Percentiles rank a stretch among this genome's conserved stretches.
These are phyloP conservation scores for Spinacia oleracea DNA, from an alignment of 179 eudicot species.

Conservation along the genomic window DNA sequence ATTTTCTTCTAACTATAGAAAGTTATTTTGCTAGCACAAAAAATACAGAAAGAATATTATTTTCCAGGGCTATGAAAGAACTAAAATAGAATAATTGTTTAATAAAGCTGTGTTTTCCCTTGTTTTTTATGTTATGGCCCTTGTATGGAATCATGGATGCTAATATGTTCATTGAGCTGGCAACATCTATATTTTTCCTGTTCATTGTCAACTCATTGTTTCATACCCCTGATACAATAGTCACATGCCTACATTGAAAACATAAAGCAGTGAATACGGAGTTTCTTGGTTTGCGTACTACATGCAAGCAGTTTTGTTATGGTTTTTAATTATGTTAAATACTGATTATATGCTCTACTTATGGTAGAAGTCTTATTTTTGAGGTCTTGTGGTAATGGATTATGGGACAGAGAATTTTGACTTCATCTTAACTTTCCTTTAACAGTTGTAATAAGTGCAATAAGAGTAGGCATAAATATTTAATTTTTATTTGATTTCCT, in stretches of 20 bases:
- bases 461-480: not conserved
- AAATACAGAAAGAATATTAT: too few relatives aligned
- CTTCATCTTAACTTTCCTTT: not conserved
- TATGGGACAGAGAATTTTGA: not conserved
- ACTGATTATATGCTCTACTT: not conserved
- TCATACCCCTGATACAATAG: not conserved
- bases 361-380: not conserved
- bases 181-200: not conserved
- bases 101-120: not conserved
- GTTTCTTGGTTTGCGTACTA: not conserved
- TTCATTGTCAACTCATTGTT: not conserved
- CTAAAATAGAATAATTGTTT: not conserved
- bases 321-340: too few relatives aligned
- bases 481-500: not conserved
- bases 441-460: not conserved
- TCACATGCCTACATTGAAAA: not conserved
- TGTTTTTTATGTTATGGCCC: not conserved
- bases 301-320: not conserved
- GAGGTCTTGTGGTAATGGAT: conserved; percentile 1
- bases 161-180: not conserved
- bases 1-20: not conserved
- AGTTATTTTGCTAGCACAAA: not conserved
- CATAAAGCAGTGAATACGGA: not conserved
- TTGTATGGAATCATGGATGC: not conserved
- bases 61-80: not conserved